phyloP scores from a whole-genome alignment of 306 rosid genomes.

The Phaseolus lunatus region DNA sequence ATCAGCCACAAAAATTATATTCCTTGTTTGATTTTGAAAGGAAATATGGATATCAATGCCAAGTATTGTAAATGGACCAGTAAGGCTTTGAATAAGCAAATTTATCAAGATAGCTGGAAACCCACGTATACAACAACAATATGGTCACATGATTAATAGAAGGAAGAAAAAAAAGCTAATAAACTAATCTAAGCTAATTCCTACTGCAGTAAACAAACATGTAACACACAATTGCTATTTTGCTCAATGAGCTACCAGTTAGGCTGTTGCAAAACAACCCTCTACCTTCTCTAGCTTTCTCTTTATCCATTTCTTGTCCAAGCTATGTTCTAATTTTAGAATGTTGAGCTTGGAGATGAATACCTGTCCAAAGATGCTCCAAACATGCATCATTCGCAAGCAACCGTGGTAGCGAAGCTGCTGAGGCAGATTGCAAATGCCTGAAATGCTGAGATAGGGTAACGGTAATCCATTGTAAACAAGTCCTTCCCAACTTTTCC shows the following conservation, averaged over 20 bases:
- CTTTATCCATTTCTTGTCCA: neutral
- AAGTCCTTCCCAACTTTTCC: slow-evolving; percentile 93
- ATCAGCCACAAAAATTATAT: neutral
- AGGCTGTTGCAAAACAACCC: neutral
- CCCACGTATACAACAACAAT: neutral
- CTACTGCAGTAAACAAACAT: neutral
- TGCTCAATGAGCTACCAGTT: neutral
- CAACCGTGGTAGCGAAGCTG: slow-evolving; percentile 96
- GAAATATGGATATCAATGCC: neutral
- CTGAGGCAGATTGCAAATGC: slow-evolving; percentile 98
- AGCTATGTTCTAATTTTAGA: slow-evolving; percentile 28
- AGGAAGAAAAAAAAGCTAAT: neutral
- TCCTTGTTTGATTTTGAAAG: neutral
- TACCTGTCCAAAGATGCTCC: slow-evolving; percentile 51
- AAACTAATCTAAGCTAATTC: neutral
- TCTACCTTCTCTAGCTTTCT: slow-evolving; percentile 31
- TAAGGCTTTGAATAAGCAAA: slow-evolving; percentile 1
- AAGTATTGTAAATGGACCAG: neutral
- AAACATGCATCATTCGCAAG: slow-evolving; percentile 72
- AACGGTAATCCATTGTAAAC: slow-evolving; percentile 93
- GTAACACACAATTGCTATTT: neutral
- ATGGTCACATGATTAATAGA: neutral
- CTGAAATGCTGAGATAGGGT: slow-evolving; percentile 97
- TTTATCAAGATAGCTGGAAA: neutral
- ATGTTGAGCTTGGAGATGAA: slow-evolving; percentile 37